These are phyloP conservation scores for Volvariella volvacea DNA, from an alignment of 1,284 basidiomycete genomes.

Conservation along the genomic window DNA sequence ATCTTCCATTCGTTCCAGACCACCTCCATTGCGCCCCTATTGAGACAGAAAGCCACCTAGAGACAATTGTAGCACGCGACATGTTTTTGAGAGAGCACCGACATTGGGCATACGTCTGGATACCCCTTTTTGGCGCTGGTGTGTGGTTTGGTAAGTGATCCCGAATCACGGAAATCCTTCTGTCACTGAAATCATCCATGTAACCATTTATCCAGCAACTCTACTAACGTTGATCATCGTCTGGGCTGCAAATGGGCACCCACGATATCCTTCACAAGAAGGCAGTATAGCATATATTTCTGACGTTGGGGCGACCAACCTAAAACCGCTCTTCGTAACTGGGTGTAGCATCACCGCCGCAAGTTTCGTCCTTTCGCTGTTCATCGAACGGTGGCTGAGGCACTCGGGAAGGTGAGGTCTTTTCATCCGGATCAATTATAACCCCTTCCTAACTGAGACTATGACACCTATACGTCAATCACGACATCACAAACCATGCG, in stretches of 20 bases:
- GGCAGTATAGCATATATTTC: constrained; percentile 65
- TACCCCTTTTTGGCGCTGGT: constrained; percentile 51
- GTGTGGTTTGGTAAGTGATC: constrained; percentile 53
- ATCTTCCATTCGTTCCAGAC: too few species aligned
- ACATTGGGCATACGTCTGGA: constrained; percentile 57
- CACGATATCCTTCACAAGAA: constrained; percentile 35
- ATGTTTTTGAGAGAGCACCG: constrained; percentile 25
- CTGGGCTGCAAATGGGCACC: constrained; percentile 42
- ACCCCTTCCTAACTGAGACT: background rate
- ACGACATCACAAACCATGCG: too few species aligned
- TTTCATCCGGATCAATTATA: constrained; percentile 1
- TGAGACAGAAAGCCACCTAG: too few species aligned
- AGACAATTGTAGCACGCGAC: background rate
- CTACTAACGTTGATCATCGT: constrained; percentile 62
- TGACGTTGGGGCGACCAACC: constrained; percentile 59
- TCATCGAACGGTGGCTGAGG: constrained; percentile 54
- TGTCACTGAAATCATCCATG: background rate
- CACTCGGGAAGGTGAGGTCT: constrained; percentile 46
- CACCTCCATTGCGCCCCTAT: too few species aligned
- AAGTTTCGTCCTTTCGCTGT: constrained; percentile 52
- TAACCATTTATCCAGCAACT: constrained; percentile 30
- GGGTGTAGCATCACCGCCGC: constrained; percentile 55
- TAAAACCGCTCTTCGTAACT: constrained; percentile 68
- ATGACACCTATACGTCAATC: too few species aligned
- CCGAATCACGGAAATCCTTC: background rate